Conservation (phyloP, 2,329 filamentous ascomycete genomes). For the Raffaelea deltoideospora region DNA sequence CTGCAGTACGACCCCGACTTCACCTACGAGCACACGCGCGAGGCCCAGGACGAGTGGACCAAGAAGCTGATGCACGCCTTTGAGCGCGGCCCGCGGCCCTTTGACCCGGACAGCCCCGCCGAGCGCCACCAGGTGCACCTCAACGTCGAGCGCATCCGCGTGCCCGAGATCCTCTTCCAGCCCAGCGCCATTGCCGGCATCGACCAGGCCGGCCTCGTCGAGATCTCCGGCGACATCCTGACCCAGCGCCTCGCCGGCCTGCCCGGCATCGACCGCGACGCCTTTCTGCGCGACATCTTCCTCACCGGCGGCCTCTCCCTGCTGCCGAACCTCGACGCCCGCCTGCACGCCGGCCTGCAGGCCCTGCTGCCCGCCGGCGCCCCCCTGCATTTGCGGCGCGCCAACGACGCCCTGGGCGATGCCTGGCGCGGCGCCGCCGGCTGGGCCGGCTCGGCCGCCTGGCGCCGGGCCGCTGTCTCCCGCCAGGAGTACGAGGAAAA, state of each 20-base stretch:
- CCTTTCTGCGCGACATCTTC: conserved; percentile 75
- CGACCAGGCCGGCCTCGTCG: conserved; percentile 84
- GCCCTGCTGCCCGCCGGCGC: conserved; percentile 56
- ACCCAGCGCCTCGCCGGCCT: conserved; percentile 58
- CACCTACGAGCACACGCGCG: conserved; percentile 80
- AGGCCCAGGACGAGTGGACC: conserved; percentile 89
- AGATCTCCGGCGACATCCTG: conserved; percentile 82
- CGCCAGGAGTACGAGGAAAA: conserved; percentile 82
- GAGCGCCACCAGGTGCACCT: conserved; percentile 82
- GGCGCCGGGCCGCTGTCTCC: conserved; percentile 53
- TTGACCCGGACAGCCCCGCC: conserved; percentile 62
- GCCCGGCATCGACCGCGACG: conserved; percentile 36
- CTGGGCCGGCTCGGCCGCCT: conserved; percentile 54
- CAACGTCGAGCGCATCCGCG: conserved; percentile 89
- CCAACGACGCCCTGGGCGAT: conserved; percentile 65
- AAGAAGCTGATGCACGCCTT: conserved; percentile 86
- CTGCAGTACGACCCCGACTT: conserved; percentile 78
- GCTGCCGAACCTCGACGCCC: conserved; percentile 74
- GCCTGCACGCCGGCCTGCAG: conserved; percentile 57
- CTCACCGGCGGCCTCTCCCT: conserved; percentile 85
- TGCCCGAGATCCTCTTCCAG: conserved; percentile 86
- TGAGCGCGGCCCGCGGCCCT: conserved; percentile 72
- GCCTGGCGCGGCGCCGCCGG: conserved; percentile 85
- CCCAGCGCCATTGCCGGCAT: conserved; percentile 71
- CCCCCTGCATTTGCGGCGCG: conserved; percentile 54